Conservation (phyloP, 2,329 filamentous ascomycete species). For the Talaromyces sp. region DNA sequence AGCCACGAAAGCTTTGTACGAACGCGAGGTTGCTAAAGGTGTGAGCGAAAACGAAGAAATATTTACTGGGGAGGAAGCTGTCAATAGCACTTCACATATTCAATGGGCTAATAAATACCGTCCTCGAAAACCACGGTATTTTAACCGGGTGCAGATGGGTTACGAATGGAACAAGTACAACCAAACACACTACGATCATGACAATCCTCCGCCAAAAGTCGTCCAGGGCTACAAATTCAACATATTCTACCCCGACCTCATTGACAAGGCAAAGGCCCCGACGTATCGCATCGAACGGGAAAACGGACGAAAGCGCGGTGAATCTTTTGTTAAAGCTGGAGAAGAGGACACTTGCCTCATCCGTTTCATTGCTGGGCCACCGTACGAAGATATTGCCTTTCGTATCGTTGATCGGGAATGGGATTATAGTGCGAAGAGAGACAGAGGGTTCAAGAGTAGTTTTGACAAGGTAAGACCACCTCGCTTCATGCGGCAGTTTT, state of each 20-base stretch:
- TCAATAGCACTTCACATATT: constrained; percentile 60
- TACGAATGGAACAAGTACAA: constrained; percentile 99
- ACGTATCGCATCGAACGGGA: constrained; percentile 96
- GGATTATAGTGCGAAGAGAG: constrained; percentile 95
- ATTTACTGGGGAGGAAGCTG: constrained; percentile 82
- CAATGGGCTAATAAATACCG: constrained; percentile 81
- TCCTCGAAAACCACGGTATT: constrained; percentile 90
- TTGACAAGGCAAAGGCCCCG: constrained; percentile 89
- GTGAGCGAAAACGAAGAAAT: constrained; percentile 94
- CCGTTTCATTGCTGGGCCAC: constrained; percentile 88
- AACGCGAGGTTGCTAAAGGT: constrained; percentile 86
- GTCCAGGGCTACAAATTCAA: constrained; percentile 99
- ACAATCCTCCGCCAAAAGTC: constrained; percentile 95
- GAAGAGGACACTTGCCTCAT: constrained; percentile 97
- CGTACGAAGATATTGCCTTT: constrained; percentile 96
- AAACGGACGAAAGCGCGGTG: constrained; percentile 79
- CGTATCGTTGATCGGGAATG: constrained; percentile 97
- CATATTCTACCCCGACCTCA: constrained; percentile 96
- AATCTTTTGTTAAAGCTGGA: constrained; percentile 88
- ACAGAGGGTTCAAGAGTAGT: constrained; percentile 90
- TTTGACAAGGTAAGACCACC: constrained; percentile 82
- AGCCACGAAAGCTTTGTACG: constrained; percentile 82
- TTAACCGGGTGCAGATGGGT: constrained; percentile 97
- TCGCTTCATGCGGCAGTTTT: not conserved
- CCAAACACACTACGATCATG: constrained; percentile 97